phyloP scores from a whole-genome alignment of 1,139 yeast genomes.

The Magnusiomyces suaveolens region DNA sequence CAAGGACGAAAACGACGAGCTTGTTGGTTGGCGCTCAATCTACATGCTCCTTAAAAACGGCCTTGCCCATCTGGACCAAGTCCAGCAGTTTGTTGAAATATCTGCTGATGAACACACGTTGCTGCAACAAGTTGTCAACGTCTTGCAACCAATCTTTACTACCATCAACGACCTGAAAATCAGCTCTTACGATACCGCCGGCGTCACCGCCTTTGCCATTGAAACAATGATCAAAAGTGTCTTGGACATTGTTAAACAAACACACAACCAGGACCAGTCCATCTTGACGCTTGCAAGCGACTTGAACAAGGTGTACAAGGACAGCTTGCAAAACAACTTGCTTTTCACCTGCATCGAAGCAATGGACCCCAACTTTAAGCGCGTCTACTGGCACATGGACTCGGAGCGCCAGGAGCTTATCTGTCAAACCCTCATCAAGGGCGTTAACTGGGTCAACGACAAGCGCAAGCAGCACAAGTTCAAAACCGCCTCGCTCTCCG shows the following conservation, averaged over 20 bases:
- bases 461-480: background rate
- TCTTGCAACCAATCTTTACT: slow-evolving; percentile 13
- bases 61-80: background rate
- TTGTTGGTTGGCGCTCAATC: slow-evolving; percentile 5
- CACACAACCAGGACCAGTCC: slow-evolving; percentile 2
- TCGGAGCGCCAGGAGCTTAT: slow-evolving; percentile 7
- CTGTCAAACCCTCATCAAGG: slow-evolving; percentile 9
- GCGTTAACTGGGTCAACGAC: slow-evolving; percentile 5
- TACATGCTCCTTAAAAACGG: background rate
- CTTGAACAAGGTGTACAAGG: slow-evolving; percentile 6
- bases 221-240: slow-evolving; percentile 15
- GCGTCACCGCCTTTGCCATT: slow-evolving; percentile 15
- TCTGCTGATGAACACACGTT: background rate
- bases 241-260: slow-evolving; percentile 1
- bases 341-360: slow-evolving; percentile 12
- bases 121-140: slow-evolving; percentile 5
- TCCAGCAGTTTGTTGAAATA: background rate
- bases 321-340: slow-evolving; percentile 8
- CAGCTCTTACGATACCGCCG: slow-evolving; percentile 15
- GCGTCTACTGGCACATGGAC: slow-evolving; percentile 14
- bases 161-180: slow-evolving; percentile 13
- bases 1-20: slow-evolving; percentile 11
- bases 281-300: slow-evolving; percentile 6
- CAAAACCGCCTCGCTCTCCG: too few species aligned
- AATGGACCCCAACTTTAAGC: slow-evolving; percentile 15